Percentiles rank a stretch among this genome's conserved stretches.
Evolutionary conservation across 192 early-diverging fungal species (phyloP).

Genomic region (Umbelopsis ramanniana): DNA sequence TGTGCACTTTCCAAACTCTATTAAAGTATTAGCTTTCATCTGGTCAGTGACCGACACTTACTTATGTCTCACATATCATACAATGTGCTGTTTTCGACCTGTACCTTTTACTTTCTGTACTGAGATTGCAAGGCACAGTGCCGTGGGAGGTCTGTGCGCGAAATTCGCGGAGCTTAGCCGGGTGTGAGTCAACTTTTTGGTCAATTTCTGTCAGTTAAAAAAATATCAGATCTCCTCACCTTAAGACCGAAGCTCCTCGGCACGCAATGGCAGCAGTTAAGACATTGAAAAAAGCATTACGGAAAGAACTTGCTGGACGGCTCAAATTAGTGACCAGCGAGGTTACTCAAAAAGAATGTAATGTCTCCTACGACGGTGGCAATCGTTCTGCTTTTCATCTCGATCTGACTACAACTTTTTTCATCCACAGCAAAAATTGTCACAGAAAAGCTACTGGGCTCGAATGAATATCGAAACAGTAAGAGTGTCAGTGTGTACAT

Average conservation of each 20-base stretch:
- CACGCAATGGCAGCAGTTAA: background rate
- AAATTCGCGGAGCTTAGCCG: background rate
- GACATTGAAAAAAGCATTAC: background rate
- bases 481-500: slow-evolving; percentile 55
- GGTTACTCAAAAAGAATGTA: background rate
- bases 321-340: background rate
- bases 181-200: background rate
- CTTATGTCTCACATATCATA: too few species aligned
- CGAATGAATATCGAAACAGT: slow-evolving; percentile 27
- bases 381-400: background rate
- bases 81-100: too few species aligned
- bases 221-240: background rate
- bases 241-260: background rate
- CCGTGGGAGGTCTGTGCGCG: background rate
- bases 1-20: too few species aligned
- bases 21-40: too few species aligned
- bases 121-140: too few species aligned
- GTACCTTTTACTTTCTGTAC: too few species aligned
- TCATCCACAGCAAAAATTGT: background rate
- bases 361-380: background rate
- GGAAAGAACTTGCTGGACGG: slow-evolving; percentile 5
- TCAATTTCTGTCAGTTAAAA: background rate
- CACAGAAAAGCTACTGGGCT: background rate
- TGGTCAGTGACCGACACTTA: too few species aligned
- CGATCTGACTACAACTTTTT: background rate